Evolutionary conservation across 208 protist species (phyloP), one percentile per base, ranked within the genome.

Genomic region (Leishmania tarentolae): DNA sequence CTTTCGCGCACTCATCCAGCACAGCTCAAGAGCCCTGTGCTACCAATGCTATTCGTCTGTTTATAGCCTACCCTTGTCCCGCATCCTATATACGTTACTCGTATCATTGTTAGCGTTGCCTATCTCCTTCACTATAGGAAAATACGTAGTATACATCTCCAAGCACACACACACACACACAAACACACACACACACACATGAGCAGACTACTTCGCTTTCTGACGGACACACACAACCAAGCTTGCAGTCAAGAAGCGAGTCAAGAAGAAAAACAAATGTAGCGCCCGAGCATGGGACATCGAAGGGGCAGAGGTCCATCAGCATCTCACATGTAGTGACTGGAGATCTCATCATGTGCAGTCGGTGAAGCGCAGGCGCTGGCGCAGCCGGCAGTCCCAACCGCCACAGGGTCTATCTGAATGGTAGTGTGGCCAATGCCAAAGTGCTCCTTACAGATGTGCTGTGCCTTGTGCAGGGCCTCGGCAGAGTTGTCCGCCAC

Each of bases 371-470:
- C 75, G 73, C 90, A 93, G 63, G 46, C 76, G 47, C 78, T 88
- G 19, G 53, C 70, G 59, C 89, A 92, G 31, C 71, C 61, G 28
- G 50, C 63, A 28, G 66, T 75, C 19, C 90, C 92, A 52, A 85
- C 73, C 28, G 53, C 86, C 35, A 89, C 85, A 35, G 86, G 66
- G 75, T 98, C 96, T 11, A 98, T 87, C 78, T 98, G 96, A 69
- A 98, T 97, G 24, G 96, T 98, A 24, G 94, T 95, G 86, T 98
- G 96, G 0, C 59, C 42, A 70, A 98, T 98, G 69, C 88, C 86
- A 76, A 93, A 94, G 69, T 85, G 81, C 19, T 77, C 42, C 46
- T 85, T 53, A 57, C 88, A 91, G 7, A 98, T 65, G 21, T 93
- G 70, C 84, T 96, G 84, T 44, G 94, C 93, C 74, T 90, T 91